A percentile compares a stretch with the other conserved stretches of the same genome.
These are phyloP conservation scores for Trichoderma asperellum DNA, from an alignment of 2,329 filamentous ascomycete species.

Conservation along the genomic window DNA sequence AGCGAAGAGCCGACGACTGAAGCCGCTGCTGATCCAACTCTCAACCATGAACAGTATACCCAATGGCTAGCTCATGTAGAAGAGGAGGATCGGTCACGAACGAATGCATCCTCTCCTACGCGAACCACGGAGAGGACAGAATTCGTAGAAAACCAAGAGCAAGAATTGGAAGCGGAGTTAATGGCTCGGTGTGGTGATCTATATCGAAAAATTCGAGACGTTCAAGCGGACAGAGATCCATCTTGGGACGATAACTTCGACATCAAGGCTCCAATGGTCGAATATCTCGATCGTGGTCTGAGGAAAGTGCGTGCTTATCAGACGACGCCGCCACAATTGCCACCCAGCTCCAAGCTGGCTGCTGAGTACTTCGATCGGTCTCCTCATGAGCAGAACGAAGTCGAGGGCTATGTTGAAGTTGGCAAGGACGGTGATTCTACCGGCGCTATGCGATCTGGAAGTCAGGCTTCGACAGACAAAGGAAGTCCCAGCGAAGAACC, in stretches of 20 bases:
- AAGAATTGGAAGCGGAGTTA: conserved; percentile 55
- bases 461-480: neutral
- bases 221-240: conserved; percentile 35
- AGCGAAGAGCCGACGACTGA: neutral
- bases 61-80: conserved; percentile 51
- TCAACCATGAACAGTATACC: conserved; percentile 47
- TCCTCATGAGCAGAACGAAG: conserved; percentile 35
- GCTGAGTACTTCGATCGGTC: conserved; percentile 39
- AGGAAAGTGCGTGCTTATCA: conserved; percentile 47
- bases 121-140: conserved; percentile 47
- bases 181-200: conserved; percentile 50
- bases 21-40: conserved; percentile 29
- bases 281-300: conserved; percentile 52
- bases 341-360: conserved; percentile 40
- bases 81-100: conserved; percentile 47
- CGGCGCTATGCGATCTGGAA: conserved; percentile 3
- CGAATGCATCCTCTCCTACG: conserved; percentile 45
- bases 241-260: conserved; percentile 46
- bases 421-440: conserved; percentile 34
- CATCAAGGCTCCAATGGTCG: conserved; percentile 52
- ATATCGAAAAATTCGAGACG: conserved; percentile 49
- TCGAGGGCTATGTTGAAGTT: conserved; percentile 45
- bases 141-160: conserved; percentile 51
- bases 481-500: conserved; percentile 28
- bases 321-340: conserved; percentile 29